Evolutionary conservation across 176 grass and related monocot species (phyloP).

Genomic region (Eremochloa ophiuroides): DNA sequence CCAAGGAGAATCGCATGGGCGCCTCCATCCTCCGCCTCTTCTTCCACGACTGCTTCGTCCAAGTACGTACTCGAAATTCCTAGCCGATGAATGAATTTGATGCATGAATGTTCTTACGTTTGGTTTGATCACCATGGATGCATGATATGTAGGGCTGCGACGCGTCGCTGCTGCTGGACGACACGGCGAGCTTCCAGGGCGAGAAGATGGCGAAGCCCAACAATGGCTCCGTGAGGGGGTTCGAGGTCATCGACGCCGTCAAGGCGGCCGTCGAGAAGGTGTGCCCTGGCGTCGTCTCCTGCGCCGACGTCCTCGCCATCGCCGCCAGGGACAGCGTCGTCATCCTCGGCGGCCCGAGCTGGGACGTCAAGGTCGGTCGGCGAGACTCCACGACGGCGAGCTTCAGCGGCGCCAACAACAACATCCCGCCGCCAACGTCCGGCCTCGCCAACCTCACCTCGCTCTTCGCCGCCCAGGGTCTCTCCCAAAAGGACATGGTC

Average conservation of each 20-base stretch:
- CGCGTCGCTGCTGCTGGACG: slow-evolving; percentile 72
- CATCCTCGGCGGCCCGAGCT: slow-evolving; percentile 39
- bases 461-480: slow-evolving; percentile 48
- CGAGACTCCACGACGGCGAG: slow-evolving; percentile 57
- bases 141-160: slow-evolving; percentile 54
- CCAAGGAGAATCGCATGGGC: slow-evolving; percentile 58
- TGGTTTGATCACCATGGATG: background rate
- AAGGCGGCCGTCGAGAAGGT: slow-evolving; percentile 61
- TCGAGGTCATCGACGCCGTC: slow-evolving; percentile 70
- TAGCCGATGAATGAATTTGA: background rate
- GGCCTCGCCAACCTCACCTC: slow-evolving; percentile 52
- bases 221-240: slow-evolving; percentile 56
- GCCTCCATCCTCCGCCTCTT: slow-evolving; percentile 83
- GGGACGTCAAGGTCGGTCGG: slow-evolving; percentile 62
- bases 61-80: slow-evolving; percentile 24
- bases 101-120: too few relatives aligned
- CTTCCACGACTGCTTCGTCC: slow-evolving; percentile 88
- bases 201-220: slow-evolving; percentile 72
- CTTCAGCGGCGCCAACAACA: slow-evolving; percentile 50
- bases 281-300: slow-evolving; percentile 81
- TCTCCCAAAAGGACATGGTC: slow-evolving; percentile 59
- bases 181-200: slow-evolving; percentile 40
- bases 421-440: slow-evolving; percentile 47
- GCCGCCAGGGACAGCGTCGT: slow-evolving; percentile 54
- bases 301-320: slow-evolving; percentile 83